phyloP scores from a whole-genome alignment of 2,329 filamentous ascomycete genomes.

The Talaromyces sp. region DNA sequence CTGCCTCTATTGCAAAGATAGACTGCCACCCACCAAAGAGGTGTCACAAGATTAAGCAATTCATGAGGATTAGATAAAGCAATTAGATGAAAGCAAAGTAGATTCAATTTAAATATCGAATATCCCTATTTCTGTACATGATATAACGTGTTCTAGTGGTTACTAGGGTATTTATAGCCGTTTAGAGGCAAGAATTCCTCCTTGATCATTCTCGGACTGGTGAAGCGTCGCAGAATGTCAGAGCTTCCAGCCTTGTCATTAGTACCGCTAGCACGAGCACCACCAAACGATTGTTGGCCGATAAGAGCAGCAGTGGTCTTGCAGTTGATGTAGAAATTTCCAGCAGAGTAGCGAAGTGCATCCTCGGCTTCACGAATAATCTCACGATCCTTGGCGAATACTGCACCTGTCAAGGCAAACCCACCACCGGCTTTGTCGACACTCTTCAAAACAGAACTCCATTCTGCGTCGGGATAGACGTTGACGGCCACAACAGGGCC shows the following conservation, averaged over 20 bases:
- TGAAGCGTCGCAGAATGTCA: constrained; percentile 60
- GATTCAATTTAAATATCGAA: background rate
- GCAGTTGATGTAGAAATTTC: constrained; percentile 42
- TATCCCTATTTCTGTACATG: background rate
- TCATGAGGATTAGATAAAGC: background rate
- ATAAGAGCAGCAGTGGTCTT: constrained; percentile 64
- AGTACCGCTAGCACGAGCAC: constrained; percentile 62
- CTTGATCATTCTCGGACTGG: constrained; percentile 64
- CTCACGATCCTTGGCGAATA: constrained; percentile 37
- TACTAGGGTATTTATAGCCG: constrained; percentile 65
- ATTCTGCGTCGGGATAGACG: constrained; percentile 70
- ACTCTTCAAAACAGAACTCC: constrained; percentile 50
- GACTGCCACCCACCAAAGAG: too few species aligned
- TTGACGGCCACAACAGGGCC: constrained; percentile 70
- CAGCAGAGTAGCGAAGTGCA: constrained; percentile 32
- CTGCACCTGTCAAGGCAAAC: constrained; percentile 37
- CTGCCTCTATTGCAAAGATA: too few species aligned
- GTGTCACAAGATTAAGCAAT: background rate
- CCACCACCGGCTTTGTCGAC: constrained; percentile 27
- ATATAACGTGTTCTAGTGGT: constrained; percentile 26
- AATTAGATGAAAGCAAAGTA: background rate
- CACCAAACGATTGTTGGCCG: constrained; percentile 68
- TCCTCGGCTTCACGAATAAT: constrained; percentile 33
- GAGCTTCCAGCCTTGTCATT: constrained; percentile 68
- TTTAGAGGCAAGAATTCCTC: constrained; percentile 66